These are phyloP conservation scores for Babesia caballi DNA, from an alignment of 169 alveolate species.

Conservation along the genomic window DNA sequence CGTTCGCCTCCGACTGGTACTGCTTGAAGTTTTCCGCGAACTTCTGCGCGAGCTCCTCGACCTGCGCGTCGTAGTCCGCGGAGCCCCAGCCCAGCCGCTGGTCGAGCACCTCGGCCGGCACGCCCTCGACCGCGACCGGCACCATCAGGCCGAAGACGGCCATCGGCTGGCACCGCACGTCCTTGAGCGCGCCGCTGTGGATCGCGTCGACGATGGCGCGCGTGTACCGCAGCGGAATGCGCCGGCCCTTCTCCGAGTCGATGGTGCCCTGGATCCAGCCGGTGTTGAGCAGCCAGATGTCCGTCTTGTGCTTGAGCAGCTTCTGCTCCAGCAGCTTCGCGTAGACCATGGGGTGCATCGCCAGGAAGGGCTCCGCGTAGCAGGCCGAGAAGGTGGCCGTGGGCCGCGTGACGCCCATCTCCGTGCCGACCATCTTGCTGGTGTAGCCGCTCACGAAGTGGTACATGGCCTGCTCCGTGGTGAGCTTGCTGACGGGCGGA, in stretches of 20 bases:
- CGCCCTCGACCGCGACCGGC: conserved; percentile 81
- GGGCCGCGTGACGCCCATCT: conserved; percentile 89
- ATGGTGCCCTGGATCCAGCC: conserved; percentile 94
- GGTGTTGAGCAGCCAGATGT: conserved; percentile 91
- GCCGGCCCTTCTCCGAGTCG: conserved; percentile 84
- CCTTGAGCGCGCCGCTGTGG: conserved; percentile 75
- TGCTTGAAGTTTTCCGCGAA: conserved; percentile 83
- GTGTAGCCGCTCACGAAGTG: conserved; percentile 95
- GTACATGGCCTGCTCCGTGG: conserved; percentile 88
- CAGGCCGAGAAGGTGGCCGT: conserved; percentile 95
- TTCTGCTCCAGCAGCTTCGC: conserved; percentile 80
- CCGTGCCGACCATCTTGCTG: conserved; percentile 94
- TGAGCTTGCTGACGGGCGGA: conserved; percentile 90
- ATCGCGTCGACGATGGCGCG: conserved; percentile 89
- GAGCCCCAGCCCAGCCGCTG: conserved; percentile 88
- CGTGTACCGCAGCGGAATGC: conserved; percentile 87
- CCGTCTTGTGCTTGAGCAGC: conserved; percentile 1
- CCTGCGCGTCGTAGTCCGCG: conserved; percentile 71
- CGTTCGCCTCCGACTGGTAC: conserved; percentile 54
- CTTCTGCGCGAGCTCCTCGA: conserved; percentile 74
- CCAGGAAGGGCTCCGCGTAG: conserved; percentile 94
- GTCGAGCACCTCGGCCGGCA: conserved; percentile 78
- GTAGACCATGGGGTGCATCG: conserved; percentile 91
- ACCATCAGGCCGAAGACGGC: conserved; percentile 84
- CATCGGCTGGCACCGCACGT: conserved; percentile 67